phyloP scores from a whole-genome alignment of 2,329 filamentous ascomycete genomes.

The Colletotrichum horii region DNA sequence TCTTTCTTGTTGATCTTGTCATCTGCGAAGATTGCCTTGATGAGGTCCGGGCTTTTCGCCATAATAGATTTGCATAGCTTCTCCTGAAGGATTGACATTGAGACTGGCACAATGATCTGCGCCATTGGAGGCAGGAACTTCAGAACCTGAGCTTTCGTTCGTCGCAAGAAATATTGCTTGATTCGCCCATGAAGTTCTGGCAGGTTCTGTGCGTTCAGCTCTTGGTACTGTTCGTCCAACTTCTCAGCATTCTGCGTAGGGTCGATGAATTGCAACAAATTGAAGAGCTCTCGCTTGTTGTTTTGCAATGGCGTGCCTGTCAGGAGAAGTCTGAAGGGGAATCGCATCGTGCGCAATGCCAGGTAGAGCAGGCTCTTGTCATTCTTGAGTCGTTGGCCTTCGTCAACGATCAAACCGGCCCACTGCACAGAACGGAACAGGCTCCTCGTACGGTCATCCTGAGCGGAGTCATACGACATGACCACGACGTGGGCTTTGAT shows the following conservation, averaged over 20 bases:
- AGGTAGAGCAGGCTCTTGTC: constrained; percentile 84
- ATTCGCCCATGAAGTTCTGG: constrained; percentile 83
- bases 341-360: constrained; percentile 73
- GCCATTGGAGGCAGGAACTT: constrained; percentile 92
- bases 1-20: constrained; percentile 72
- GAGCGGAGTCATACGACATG: constrained; percentile 90
- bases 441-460: constrained; percentile 70
- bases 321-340: constrained; percentile 84
- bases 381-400: constrained; percentile 95
- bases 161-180: constrained; percentile 70
- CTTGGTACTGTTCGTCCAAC: constrained; percentile 76
- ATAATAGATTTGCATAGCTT: constrained; percentile 94
- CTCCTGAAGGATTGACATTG: constrained; percentile 92
- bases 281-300: constrained; percentile 93
- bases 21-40: constrained; percentile 82
- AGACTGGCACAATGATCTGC: constrained; percentile 94
- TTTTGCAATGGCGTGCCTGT: constrained; percentile 96
- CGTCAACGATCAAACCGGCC: constrained; percentile 90
- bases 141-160: constrained; percentile 89
- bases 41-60: constrained; percentile 86
- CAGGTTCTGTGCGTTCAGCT: constrained; percentile 85
- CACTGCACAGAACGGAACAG: constrained; percentile 78
- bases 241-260: constrained; percentile 69
- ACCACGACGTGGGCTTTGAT: constrained; percentile 91
- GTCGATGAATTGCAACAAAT: constrained; percentile 94